Evolutionary conservation across 495 filamentous ascomycete species (phyloP), one percentile per base, ranked within the genome.

Genomic region (Astrothelium macrocarpum): DNA sequence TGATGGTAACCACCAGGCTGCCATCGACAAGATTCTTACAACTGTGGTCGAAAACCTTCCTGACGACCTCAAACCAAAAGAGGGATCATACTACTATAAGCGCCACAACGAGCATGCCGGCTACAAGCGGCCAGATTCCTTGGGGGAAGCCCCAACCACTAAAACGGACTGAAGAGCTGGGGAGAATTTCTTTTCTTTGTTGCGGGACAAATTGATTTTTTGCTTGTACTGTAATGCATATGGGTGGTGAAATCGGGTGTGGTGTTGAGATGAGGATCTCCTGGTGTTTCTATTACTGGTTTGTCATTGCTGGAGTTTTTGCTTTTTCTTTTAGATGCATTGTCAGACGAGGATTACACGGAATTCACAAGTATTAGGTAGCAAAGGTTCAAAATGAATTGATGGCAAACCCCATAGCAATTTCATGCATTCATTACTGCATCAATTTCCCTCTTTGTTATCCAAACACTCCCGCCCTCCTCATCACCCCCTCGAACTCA

Each of bases 1-100:
- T 36, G 87, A 92, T 67, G 85, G 82, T 18, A 69, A 70, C 26
- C 87, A 90, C 71, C 79, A 88, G 63, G 83, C 79, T 64, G 91
- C 88, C 2, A 85, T 91, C 64, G 84, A 90, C 64, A 79, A 75
- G 46, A 81, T 96, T 20, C 78, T 90, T 34, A 73, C 80, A 64
- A 84, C 81, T 28, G 84, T 94, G 18, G 77, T 94, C 23, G 82
- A 86, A 20, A 80, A 85, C 59, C 74, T 95, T 2, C 84, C 85
- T 1, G 77, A 79, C 4, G 85, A 88, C 64, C 73, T 94, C 34
- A 78, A 78, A 58, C 90, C 89, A 7, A 85, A 84, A 76, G 75
- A 82, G 11, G 81, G 85, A 29, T 84, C 84, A 62, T 91, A 87
- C 74, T 95, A 82, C 65, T 85, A 84, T 66, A 84, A 83, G 72